Conservation (phyloP, 140 eudicot species). For the Stevia rebaudiana region DNA sequence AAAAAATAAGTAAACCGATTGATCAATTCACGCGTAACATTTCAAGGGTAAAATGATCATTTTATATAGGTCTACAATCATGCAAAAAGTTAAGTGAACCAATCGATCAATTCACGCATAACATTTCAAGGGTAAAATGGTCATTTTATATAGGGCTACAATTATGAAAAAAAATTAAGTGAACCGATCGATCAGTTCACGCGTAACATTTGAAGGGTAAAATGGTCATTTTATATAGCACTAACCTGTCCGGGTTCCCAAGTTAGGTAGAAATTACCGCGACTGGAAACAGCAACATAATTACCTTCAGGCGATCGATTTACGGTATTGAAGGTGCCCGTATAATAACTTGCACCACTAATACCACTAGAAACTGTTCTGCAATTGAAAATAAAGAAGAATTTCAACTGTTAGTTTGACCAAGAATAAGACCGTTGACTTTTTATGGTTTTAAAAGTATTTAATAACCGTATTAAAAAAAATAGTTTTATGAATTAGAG, state of each 20-base stretch:
- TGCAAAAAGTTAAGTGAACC: too few relatives aligned
- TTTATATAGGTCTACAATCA: too few relatives aligned
- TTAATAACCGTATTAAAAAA: not conserved
- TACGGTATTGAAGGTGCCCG: constrained; percentile 95
- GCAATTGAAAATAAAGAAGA: constrained; percentile 44
- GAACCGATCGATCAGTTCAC: not conserved
- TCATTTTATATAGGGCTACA: constrained; percentile 51
- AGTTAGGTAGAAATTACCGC: constrained; percentile 91
- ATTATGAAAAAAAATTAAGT: not conserved
- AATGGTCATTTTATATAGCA: not conserved
- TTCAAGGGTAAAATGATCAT: not conserved
- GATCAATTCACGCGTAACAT: not conserved
- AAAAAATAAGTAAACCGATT: not conserved
- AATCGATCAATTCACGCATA: not conserved
- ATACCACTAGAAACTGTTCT: constrained; percentile 99
- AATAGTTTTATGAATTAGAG: not conserved
- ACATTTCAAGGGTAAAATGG: not conserved
- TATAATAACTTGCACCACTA: constrained; percentile 98
- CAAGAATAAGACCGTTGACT: not conserved
- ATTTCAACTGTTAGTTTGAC: constrained; percentile 20
- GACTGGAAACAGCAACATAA: constrained; percentile 99
- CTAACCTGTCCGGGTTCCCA: constrained; percentile 99
- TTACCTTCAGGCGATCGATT: constrained; percentile 97
- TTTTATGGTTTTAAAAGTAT: constrained; percentile 3
- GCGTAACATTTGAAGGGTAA: not conserved